These are phyloP conservation scores for Ceraceosorus guamensis DNA, from an alignment of 1,284 basidiomycete species.

Conservation along the genomic window DNA sequence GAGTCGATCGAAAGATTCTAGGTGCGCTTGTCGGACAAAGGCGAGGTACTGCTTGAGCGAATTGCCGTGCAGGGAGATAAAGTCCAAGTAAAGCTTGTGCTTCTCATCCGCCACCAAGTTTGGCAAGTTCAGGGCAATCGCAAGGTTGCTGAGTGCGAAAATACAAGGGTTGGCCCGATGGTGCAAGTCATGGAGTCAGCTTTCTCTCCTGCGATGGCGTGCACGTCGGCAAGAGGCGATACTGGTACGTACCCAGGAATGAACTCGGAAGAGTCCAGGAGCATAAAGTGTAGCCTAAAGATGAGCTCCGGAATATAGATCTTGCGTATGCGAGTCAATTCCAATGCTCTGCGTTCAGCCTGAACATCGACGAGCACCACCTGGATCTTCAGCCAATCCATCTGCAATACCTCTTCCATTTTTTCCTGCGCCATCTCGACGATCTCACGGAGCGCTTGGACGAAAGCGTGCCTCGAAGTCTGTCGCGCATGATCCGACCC, in stretches of 20 bases:
- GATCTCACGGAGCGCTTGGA: slow-evolving; percentile 24
- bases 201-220: not conserved
- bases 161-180: not conserved
- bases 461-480: slow-evolving; percentile 28
- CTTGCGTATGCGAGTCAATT: slow-evolving; percentile 72
- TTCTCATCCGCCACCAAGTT: slow-evolving; percentile 82
- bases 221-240: not conserved
- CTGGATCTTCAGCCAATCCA: slow-evolving; percentile 46
- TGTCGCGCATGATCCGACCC: slow-evolving; percentile 8
- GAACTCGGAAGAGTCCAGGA: slow-evolving; percentile 61
- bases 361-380: slow-evolving; percentile 4
- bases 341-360: slow-evolving; percentile 60
- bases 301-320: slow-evolving; percentile 87
- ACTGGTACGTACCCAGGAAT: slow-evolving; percentile 60
- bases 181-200: not conserved
- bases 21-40: slow-evolving; percentile 33
- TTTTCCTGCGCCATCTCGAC: slow-evolving; percentile 50
- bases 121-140: slow-evolving; percentile 66
- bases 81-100: slow-evolving; percentile 79
- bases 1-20: slow-evolving; percentile 2
- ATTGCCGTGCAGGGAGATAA: slow-evolving; percentile 54
- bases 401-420: slow-evolving; percentile 51
- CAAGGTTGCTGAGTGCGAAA: slow-evolving; percentile 62
- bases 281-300: slow-evolving; percentile 69
- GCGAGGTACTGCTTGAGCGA: slow-evolving; percentile 36